A percentile compares a stretch with the other conserved stretches of the same genome.
Evolutionary conservation across 2,329 filamentous ascomycete genomes (phyloP).

Genomic region (Ramularia collo-cygni): DNA sequence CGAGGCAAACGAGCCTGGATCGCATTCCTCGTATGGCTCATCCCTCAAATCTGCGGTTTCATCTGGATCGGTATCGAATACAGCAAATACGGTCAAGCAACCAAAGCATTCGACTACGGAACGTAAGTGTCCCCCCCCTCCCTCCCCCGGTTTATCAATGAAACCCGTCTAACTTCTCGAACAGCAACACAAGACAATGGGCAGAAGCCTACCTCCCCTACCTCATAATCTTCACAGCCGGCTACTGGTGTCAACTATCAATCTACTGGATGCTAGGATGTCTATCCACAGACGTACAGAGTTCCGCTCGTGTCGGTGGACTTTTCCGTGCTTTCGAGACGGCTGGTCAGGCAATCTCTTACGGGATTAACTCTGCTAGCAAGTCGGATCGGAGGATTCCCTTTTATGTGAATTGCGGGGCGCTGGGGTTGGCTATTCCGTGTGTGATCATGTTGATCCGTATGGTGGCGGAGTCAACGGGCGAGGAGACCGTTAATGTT

Average conservation of each 20-base stretch:
- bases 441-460: constrained; percentile 16
- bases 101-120: constrained; percentile 13
- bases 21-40: constrained; percentile 25
- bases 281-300: constrained; percentile 31
- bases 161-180: background rate
- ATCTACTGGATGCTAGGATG: constrained; percentile 36
- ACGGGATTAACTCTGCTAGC: constrained; percentile 18
- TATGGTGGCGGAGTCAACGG: constrained; percentile 8
- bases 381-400: constrained; percentile 5
- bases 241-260: constrained; percentile 20
- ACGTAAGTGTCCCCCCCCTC: constrained; percentile 6
- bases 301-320: constrained; percentile 27
- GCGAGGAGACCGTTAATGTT: constrained; percentile 1
- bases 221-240: constrained; percentile 20
- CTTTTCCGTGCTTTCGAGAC: constrained; percentile 32
- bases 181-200: constrained; percentile 12
- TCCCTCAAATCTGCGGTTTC: constrained; percentile 27
- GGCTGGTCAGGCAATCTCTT: constrained; percentile 40
- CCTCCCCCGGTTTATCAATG: background rate
- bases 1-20: constrained; percentile 25
- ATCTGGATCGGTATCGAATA: constrained; percentile 28
- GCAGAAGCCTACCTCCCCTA: constrained; percentile 20
- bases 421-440: constrained; percentile 14
- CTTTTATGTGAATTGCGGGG: constrained; percentile 15
- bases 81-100: constrained; percentile 5